phyloP scores from a whole-genome alignment of 257 asterid species.

The Apocynum venetum region DNA sequence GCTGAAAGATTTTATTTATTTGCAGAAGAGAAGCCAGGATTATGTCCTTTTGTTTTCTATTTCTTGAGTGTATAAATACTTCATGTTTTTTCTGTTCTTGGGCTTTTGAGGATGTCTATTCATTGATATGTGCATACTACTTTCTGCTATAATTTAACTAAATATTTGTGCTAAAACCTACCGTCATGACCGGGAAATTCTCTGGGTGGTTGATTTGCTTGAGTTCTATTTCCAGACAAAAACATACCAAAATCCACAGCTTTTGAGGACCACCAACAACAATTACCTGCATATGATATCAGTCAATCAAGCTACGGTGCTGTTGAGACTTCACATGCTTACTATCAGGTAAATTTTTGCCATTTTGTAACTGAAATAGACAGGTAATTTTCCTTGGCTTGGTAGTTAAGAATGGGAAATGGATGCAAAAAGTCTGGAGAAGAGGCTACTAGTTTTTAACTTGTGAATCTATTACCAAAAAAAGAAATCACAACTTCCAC shows the following conservation, averaged over 20 bases:
- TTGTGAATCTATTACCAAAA: background rate
- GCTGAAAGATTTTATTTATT: background rate
- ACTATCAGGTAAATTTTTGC: conserved; percentile 48
- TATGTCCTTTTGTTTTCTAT: background rate
- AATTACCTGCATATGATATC: conserved; percentile 43
- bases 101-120: background rate
- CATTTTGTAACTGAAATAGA: background rate
- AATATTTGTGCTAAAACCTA: background rate
- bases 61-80: background rate
- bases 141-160: background rate
- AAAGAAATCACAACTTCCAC: background rate
- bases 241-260: conserved; percentile 39
- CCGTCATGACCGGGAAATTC: background rate
- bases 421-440: background rate
- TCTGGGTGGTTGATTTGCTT: conserved; percentile 2
- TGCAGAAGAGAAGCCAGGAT: background rate
- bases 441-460: background rate
- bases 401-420: background rate
- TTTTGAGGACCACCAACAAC: conserved; percentile 40
- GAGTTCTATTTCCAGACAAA: conserved; percentile 41
- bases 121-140: background rate
- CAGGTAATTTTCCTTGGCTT: background rate
- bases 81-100: background rate
- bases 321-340: conserved; percentile 51
- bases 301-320: conserved; percentile 54